Conservation (phyloP, 2,329 filamentous ascomycete genomes). For the Ilyonectria robusta region DNA sequence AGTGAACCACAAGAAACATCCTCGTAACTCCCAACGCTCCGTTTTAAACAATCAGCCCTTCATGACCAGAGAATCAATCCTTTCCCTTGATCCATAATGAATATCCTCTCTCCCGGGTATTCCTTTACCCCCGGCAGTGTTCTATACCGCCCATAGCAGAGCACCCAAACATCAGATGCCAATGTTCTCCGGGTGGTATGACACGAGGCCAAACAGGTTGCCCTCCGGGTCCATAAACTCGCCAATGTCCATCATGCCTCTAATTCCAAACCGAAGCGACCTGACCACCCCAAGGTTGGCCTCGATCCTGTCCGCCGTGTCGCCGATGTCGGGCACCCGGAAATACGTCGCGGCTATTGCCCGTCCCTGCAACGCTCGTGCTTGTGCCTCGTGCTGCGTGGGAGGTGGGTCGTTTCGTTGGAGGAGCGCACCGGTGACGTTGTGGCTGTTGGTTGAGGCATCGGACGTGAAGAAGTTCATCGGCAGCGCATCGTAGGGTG, state of each 20-base stretch:
- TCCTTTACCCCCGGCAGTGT: constrained; percentile 39
- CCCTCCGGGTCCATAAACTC: constrained; percentile 47
- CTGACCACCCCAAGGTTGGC: constrained; percentile 39
- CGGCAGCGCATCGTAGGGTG: constrained; percentile 39
- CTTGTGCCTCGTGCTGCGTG: background rate
- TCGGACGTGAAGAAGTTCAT: constrained; percentile 44
- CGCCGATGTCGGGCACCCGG: constrained; percentile 44
- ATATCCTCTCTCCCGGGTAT: constrained; percentile 37
- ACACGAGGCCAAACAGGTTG: constrained; percentile 44
- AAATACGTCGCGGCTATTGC: constrained; percentile 35
- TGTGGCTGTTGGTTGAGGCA: background rate
- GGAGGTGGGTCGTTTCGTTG: constrained; percentile 15
- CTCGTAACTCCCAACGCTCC: constrained; percentile 17
- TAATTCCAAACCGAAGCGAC: constrained; percentile 42
- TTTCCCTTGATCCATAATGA: constrained; percentile 13
- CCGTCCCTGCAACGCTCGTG: background rate
- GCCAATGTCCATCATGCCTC: constrained; percentile 46
- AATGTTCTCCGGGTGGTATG: constrained; percentile 40
- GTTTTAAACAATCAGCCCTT: constrained; percentile 22
- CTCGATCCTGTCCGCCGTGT: constrained; percentile 42
- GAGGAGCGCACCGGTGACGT: constrained; percentile 38
- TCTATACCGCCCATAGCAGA: background rate
- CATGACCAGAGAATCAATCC: background rate
- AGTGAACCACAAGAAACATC: background rate
- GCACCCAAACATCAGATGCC: constrained; percentile 8